These are phyloP conservation scores for Chrysoporthe puriensis DNA, from an alignment of 2,329 filamentous ascomycete genomes.

Conservation along the genomic window DNA sequence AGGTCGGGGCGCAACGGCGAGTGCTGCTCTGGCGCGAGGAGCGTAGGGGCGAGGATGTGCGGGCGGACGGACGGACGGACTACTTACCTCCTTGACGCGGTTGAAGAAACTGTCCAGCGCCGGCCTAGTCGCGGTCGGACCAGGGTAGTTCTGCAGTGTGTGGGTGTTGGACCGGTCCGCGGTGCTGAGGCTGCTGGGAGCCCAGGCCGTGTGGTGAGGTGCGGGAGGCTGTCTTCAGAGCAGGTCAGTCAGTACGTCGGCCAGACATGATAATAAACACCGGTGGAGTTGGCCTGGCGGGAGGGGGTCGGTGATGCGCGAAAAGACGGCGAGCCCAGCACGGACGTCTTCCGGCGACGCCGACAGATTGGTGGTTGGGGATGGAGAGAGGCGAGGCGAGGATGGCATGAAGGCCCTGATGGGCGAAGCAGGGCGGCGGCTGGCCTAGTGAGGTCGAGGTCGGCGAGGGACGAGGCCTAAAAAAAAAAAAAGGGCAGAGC, in stretches of 20 bases:
- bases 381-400: slow-evolving; percentile 14
- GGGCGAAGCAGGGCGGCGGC: slow-evolving; percentile 18
- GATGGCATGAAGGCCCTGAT: slow-evolving; percentile 30
- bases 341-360: slow-evolving; percentile 17
- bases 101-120: slow-evolving; percentile 26
- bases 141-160: slow-evolving; percentile 31
- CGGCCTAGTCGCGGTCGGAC: slow-evolving; percentile 26
- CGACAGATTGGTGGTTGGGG: neutral
- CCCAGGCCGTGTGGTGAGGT: slow-evolving; percentile 38
- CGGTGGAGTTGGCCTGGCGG: slow-evolving; percentile 8
- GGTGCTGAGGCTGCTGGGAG: slow-evolving; percentile 32
- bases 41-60: slow-evolving; percentile 6
- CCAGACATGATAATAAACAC: slow-evolving; percentile 7
- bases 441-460: neutral
- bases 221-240: slow-evolving; percentile 36
- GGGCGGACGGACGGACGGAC: neutral
- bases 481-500: slow-evolving; percentile 26
- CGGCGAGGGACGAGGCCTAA: too few relatives aligned
- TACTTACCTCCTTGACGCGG: slow-evolving; percentile 39
- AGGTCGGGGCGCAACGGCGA: slow-evolving; percentile 14
- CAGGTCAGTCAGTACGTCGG: slow-evolving; percentile 21
- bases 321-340: slow-evolving; percentile 11
- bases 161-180: slow-evolving; percentile 36
- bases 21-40: slow-evolving; percentile 9
- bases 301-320: slow-evolving; percentile 11